Evolutionary conservation across 2,329 filamentous ascomycete genomes (phyloP).

Genomic region (Ascomycota sp.): DNA sequence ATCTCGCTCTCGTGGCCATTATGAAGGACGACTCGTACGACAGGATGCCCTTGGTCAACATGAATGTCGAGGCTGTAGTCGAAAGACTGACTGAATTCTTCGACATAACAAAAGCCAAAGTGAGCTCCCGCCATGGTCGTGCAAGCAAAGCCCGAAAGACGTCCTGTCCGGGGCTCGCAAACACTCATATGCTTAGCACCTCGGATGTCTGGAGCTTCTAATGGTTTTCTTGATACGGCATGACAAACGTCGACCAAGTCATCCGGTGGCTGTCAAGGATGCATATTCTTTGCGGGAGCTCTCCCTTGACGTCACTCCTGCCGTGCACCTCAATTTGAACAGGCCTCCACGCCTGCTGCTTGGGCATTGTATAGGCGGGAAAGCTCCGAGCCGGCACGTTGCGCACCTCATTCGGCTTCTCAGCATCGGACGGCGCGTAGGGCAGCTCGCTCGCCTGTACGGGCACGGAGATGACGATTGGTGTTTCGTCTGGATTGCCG

Average conservation of each 20-base stretch:
- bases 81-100: constrained; percentile 65
- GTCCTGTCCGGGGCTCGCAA: too few relatives aligned
- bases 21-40: constrained; percentile 74
- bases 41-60: constrained; percentile 67
- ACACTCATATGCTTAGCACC: too few relatives aligned
- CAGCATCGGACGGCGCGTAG: constrained; percentile 16
- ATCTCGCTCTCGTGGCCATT: constrained; percentile 64
- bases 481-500: constrained; percentile 6
- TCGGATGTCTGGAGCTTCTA: too few relatives aligned
- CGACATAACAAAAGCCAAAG: constrained; percentile 44
- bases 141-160: too few relatives aligned
- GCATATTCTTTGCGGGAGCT: constrained; percentile 27
- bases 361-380: constrained; percentile 8
- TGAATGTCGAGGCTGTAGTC: constrained; percentile 70
- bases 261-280: constrained; percentile 26
- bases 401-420: constrained; percentile 1
- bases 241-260: constrained; percentile 24
- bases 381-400: constrained; percentile 4
- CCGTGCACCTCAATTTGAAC: constrained; percentile 31
- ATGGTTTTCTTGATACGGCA: constrained; percentile 7
- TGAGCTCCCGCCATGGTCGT: constrained; percentile 3
- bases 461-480: constrained; percentile 14
- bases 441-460: constrained; percentile 14
- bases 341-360: constrained; percentile 12
- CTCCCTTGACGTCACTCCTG: constrained; percentile 20